Conservation (phyloP, 768 basidiomycete species). For the Hydnum rufescens region DNA sequence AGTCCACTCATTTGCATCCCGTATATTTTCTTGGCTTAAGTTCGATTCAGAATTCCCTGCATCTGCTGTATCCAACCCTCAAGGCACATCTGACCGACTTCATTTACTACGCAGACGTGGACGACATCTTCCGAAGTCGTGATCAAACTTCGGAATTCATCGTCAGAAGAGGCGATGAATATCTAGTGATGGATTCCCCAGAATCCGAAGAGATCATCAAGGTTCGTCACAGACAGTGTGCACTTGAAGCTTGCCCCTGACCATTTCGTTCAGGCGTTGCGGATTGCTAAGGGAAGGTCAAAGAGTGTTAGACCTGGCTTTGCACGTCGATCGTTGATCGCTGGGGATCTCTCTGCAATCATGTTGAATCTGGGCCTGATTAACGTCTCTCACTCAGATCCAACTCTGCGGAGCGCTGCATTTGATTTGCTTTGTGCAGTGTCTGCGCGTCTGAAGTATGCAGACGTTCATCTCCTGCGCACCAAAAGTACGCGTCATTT, state of each 20-base stretch:
- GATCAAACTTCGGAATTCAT: conserved; percentile 59
- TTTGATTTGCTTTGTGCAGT: conserved; percentile 64
- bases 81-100: conserved; percentile 42
- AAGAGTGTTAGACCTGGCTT: conserved; percentile 29
- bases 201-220: neutral
- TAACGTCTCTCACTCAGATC: conserved; percentile 52
- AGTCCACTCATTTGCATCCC: conserved; percentile 14
- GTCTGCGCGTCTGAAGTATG: conserved; percentile 57
- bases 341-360: conserved; percentile 71
- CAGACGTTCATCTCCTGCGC: conserved; percentile 48
- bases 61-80: conserved; percentile 43
- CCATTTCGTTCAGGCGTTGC: conserved; percentile 32
- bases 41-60: conserved; percentile 33
- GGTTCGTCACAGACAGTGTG: neutral
- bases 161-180: conserved; percentile 46
- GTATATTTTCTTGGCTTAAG: neutral
- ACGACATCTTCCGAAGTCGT: conserved; percentile 66
- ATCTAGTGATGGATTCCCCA: conserved; percentile 26
- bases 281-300: conserved; percentile 52
- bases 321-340: conserved; percentile 48
- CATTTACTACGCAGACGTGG: conserved; percentile 57
- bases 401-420: conserved; percentile 57
- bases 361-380: conserved; percentile 74
- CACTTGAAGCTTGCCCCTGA: neutral
- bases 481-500: conserved; percentile 33